Conservation (phyloP, 768 basidiomycete genomes). For the Hydnomerulius pinastri region DNA sequence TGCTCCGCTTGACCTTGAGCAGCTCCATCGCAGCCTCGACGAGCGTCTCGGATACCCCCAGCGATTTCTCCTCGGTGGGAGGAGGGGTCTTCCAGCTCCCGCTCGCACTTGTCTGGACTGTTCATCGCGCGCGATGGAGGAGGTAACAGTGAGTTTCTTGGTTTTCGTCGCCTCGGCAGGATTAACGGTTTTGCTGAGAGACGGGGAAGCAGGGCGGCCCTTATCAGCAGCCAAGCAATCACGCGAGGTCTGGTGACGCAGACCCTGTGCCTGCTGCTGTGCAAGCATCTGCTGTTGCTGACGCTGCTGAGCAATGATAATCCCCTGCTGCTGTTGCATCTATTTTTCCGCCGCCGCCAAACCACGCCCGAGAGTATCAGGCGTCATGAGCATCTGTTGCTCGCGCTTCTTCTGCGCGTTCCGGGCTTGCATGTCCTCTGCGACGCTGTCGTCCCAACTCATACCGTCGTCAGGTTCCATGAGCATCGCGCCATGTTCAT, state of each 20-base stretch:
- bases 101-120: slow-evolving; percentile 24
- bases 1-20: slow-evolving; percentile 90
- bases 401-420: slow-evolving; percentile 29
- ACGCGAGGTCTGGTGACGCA: slow-evolving; percentile 48
- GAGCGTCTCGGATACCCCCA: slow-evolving; percentile 86
- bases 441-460: slow-evolving; percentile 80
- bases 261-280: slow-evolving; percentile 22
- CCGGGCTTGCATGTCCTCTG: slow-evolving; percentile 48
- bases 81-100: slow-evolving; percentile 28
- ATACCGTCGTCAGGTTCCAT: slow-evolving; percentile 84
- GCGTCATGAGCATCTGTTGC: slow-evolving; percentile 23
- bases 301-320: slow-evolving; percentile 32
- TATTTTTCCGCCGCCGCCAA: slow-evolving; percentile 26
- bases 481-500: slow-evolving; percentile 30
- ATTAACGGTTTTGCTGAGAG: slow-evolving; percentile 48
- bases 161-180: slow-evolving; percentile 73
- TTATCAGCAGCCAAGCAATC: slow-evolving; percentile 44
- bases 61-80: slow-evolving; percentile 70
- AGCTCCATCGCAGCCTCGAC: slow-evolving; percentile 78
- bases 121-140: slow-evolving; percentile 67
- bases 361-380: slow-evolving; percentile 40
- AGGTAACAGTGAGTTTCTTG: slow-evolving; percentile 75
- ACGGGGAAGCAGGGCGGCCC: slow-evolving; percentile 29
- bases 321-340: slow-evolving; percentile 27
- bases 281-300: slow-evolving; percentile 31